Evolutionary conservation across 2,329 filamentous ascomycete species (phyloP), one percentile per base, ranked within the genome.

Genomic region (Ophiostoma australiae): DNA sequence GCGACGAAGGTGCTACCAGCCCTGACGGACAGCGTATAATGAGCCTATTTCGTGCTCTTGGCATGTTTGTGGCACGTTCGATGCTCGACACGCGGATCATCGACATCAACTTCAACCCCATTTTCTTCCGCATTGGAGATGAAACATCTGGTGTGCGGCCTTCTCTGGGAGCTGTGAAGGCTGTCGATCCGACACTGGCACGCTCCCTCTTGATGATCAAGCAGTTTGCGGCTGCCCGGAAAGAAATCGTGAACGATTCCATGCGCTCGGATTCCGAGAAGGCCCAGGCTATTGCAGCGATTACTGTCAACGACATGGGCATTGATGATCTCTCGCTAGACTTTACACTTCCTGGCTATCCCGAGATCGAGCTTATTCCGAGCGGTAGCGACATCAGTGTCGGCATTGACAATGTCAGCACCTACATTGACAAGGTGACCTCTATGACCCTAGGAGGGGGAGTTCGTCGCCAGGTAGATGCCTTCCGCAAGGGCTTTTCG

Each of bases 41-140:
- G 44, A 90, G 95, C 76, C 82, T 97, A 23, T 99, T 97, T 83
- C 96, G 91, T 80, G 91, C 94, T 77, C 89, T 99, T 31, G 95
- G 95, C 76, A 98, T 97, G 78, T 99, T 99, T 79, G 94, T 98
- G 67, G 95, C 96, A 39, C 89, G 95, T 69, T 97, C 95, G 0
- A 98, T 99, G 95, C 90, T 99, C 70, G 95, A 99, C 79, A 97
- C 94, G 0, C 89, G 95, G 70, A 98, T 99, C 78, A 97, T 99
- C 75, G 95, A 99, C 77, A 89, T 99, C 75, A 95, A 94, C 71
- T 95, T 99, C 81, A 99, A 97, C 78, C 92, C 95, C 1, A 97
- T 93, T 6, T 97, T 99, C 83, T 99, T 99, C 89, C 92, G 94
- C 72, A 91, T 97, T 74, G 92, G 92, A 20, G 91, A 96, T 76